Percentiles rank a stretch among this genome's conserved stretches.
Evolutionary conservation across 805 yeast genomes (phyloP).

Genomic region (Lipomyces japonicus): DNA sequence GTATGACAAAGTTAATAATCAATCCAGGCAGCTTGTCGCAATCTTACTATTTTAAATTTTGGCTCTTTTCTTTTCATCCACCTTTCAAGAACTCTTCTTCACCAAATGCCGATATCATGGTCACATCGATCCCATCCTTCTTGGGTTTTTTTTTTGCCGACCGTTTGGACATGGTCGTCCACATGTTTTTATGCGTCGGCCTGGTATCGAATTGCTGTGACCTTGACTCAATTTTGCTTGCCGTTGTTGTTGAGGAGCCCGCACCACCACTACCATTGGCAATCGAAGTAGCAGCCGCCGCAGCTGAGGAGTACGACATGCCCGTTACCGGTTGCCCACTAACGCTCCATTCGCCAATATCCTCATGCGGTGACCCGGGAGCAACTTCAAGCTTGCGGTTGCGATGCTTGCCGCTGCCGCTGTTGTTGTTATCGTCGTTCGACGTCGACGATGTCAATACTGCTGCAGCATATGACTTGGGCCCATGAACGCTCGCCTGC

Average conservation of each 20-base stretch:
- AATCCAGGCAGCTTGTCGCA: no score
- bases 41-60: no score
- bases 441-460: neutral
- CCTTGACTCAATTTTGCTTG: no score
- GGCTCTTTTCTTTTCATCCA: constrained; percentile 7
- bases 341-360: neutral
- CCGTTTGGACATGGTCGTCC: constrained; percentile 24
- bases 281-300: neutral
- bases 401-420: neutral
- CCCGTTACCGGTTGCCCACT: neutral
- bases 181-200: no score
- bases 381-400: neutral
- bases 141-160: constrained; percentile 10
- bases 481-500: no score
- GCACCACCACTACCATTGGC: neutral
- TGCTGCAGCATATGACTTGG: no score
- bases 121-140: constrained; percentile 7
- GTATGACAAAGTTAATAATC: no score
- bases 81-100: constrained; percentile 12
- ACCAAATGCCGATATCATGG: neutral
- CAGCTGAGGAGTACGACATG: constrained; percentile 3
- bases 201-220: no score
- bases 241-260: neutral
- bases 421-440: neutral
- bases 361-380: neutral